Evolutionary conservation across 306 rosid species (phyloP), one percentile per base, ranked within the genome.

Genomic region (Astragalus glycyphyllos): DNA sequence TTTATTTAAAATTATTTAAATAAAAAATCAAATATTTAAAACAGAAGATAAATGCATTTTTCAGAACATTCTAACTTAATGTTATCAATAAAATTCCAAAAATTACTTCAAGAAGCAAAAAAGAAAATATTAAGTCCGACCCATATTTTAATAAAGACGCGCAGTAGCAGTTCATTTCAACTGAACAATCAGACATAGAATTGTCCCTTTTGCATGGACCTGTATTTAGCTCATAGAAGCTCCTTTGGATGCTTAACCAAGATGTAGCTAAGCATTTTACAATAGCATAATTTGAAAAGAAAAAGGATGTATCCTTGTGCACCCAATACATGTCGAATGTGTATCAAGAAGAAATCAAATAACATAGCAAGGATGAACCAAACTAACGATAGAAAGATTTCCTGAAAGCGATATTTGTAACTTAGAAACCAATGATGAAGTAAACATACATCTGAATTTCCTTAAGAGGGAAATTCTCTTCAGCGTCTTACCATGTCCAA

Each of bases 51-150:
- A 59, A 69, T 31, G 12, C 58, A 4, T 53, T 75, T 46, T 31
- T 59, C 53, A 20, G 26, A 58, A 38, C 63, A 58, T 59, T 70
- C 77, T 14, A 51, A 77, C 65, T 15, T 6, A 2, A 37, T n/a
- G 53, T 61, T 35, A 12, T 34, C 32, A 34, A 40, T 6, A 49
- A 53, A 69, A 46, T 47, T 68, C 64, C 63, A 68, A 16, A 7
- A 68, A 40, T 56, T 16, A 59, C 53, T 44, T 38, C 20, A 11
- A 38, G n/a, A 38, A 34, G 50, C 48, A 58, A 58, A 63, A 13
- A 26, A 13, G 14, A 23, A 23, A 40, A 23, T 40, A 65, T 9
- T 15, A 65, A 72, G 35, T 8, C 0, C 1, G 16, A 11, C 14
- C 6, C 71, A 50, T 9, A 31, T 23, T 45, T 34, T 15, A 42